A percentile compares a stretch with the other conserved stretches of the same genome.
Conservation (phyloP, 768 basidiomycete species). For the Pulveroboletus sp. region DNA sequence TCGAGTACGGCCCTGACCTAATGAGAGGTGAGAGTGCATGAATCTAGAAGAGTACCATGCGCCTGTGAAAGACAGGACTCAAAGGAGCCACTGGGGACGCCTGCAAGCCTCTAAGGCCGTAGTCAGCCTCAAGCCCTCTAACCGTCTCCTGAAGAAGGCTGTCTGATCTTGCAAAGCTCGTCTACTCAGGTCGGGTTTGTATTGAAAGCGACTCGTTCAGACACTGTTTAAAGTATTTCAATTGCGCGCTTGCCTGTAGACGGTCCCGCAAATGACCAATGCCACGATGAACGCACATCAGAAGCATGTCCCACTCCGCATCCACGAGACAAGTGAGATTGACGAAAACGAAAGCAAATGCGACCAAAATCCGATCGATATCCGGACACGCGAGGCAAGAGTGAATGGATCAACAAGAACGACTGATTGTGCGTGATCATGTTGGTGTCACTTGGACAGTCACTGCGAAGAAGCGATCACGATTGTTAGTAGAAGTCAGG, state of each 20-base stretch:
- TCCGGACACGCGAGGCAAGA: slow-evolving; percentile 9
- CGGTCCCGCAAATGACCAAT: slow-evolving; percentile 4
- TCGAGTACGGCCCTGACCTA: slow-evolving; percentile 9
- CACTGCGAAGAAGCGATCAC: slow-evolving; percentile 2
- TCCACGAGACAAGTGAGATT: slow-evolving; percentile 11
- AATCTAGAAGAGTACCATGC: background rate
- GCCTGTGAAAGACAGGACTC: slow-evolving; percentile 9
- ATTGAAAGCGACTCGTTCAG: too few relatives aligned
- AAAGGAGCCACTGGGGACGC: slow-evolving; percentile 15
- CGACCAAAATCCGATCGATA: slow-evolving; percentile 4
- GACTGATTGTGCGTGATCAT: slow-evolving; percentile 11
- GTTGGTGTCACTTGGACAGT: slow-evolving; percentile 4
- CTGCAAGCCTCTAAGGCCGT: slow-evolving; percentile 1
- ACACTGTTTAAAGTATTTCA: too few relatives aligned
- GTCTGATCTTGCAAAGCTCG: slow-evolving; percentile 14
- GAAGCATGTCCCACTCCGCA: slow-evolving; percentile 11
- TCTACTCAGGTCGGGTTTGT: slow-evolving; percentile 8
- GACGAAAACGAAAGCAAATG: slow-evolving; percentile 7
- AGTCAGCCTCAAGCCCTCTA: slow-evolving; percentile 18
- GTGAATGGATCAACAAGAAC: slow-evolving; percentile 12
- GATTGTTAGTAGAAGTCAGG: too few relatives aligned
- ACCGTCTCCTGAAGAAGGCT: slow-evolving; percentile 8
- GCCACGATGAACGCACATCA: slow-evolving; percentile 13
- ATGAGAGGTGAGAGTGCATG: background rate
- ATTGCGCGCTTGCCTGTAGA: slow-evolving; percentile 5